Evolutionary conservation across 129 eudicot species (phyloP), one percentile per base, ranked within the genome.

Genomic region (Scalesia atractyloides): DNA sequence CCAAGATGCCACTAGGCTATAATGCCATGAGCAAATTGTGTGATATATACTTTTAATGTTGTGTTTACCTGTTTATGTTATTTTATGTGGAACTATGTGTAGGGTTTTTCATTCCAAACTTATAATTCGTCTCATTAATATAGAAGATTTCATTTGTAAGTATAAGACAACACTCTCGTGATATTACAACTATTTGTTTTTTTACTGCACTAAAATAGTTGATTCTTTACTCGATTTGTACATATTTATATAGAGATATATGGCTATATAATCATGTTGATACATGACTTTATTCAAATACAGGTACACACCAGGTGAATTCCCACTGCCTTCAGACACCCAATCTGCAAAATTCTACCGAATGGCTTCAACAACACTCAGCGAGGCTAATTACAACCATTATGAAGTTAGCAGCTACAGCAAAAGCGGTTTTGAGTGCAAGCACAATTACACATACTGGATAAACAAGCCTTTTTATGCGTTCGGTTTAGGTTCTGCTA

Each of bases 251-350:
- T 11, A 12, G 39, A 59, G 17, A 24, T 14, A 30, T 5, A 11
- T 59, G 61, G 5, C 18, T 59, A 7, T 58, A 3, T 59, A 13
- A 59, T 59, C 14, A 26, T 13, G 12, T 15, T 10, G 18, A 43
- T 22, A 10, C 46, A 22, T 59, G 16, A 9, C n/a, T 7, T 14
- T 4, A 15, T 72, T 72, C 18, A 16, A 5, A 44, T 72, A 59
- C 91, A 93, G 98, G 85, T 93, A 93, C 70, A 87, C 82, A 59
- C 92, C 98, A 19, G 98, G 98, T 66, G 97, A 89, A 74, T 86
- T 87, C 68, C 98, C 98, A 65, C 74, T 87, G 61, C 98, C 98
- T 65, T 85, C 92, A 2, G 97, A 93, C 78, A 81, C 82, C 47
- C 90, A 85, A 63, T 89, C 98, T 2, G 97, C 98, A 18, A 91